Evolutionary conservation across 2,329 filamentous ascomycete species (phyloP).

Genomic region (Sclerotinia glacialis): DNA sequence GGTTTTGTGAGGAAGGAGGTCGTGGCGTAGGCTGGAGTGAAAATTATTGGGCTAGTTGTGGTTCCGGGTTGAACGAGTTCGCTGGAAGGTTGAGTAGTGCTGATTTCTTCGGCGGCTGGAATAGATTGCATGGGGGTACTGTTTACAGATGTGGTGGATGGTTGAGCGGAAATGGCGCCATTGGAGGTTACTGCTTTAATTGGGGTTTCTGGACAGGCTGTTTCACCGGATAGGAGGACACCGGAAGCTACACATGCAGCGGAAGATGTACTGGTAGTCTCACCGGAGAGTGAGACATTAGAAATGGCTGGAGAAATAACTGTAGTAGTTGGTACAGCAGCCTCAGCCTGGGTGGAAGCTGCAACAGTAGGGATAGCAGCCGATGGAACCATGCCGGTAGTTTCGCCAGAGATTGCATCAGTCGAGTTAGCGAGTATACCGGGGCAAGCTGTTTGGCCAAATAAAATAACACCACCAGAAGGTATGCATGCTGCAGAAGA

Average conservation of each 20-base stretch:
- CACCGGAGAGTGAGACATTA: neutral
- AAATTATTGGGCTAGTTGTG: neutral
- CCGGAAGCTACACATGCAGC: neutral
- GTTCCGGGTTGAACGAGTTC: neutral
- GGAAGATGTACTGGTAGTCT: neutral
- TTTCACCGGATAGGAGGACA: neutral
- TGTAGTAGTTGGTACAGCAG: too few species aligned
- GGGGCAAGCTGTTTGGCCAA: neutral
- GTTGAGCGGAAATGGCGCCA: neutral
- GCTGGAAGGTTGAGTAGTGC: neutral
- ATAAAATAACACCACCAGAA: neutral
- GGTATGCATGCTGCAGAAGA: neutral
- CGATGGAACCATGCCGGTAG: neutral
- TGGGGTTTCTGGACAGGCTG: neutral
- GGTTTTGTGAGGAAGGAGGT: conserved; percentile 14
- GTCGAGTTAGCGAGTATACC: neutral
- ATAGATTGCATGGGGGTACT: neutral
- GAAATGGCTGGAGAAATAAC: neutral
- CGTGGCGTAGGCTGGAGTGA: neutral
- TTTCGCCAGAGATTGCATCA: neutral
- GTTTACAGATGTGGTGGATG: neutral
- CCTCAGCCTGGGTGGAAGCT: too few species aligned
- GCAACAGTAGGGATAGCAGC: neutral
- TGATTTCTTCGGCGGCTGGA: neutral
- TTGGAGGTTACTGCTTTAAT: neutral